phyloP scores from a whole-genome alignment of 2,329 filamentous ascomycete species.

The Lecanoromycetidae sp. region DNA sequence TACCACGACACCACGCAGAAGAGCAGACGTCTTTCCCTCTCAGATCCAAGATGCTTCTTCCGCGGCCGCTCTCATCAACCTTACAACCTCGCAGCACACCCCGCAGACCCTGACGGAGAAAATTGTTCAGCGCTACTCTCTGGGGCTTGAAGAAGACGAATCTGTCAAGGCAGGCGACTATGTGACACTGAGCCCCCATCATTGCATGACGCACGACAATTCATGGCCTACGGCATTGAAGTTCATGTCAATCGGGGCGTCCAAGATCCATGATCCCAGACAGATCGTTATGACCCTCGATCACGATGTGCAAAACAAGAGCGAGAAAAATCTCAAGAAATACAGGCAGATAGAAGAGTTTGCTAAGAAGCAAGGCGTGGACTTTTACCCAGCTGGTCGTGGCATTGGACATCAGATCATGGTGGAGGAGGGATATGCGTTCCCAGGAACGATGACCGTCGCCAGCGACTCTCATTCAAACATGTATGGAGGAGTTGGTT shows the following conservation, averaged over 20 bases:
- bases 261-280: constrained; percentile 54
- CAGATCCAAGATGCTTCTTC: constrained; percentile 49
- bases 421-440: constrained; percentile 73
- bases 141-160: constrained; percentile 66
- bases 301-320: constrained; percentile 80
- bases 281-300: constrained; percentile 79
- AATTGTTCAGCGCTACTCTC: constrained; percentile 71
- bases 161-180: constrained; percentile 70
- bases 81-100: constrained; percentile 43
- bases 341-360: constrained; percentile 74
- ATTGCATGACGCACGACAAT: constrained; percentile 78
- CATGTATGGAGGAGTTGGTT: constrained; percentile 55
- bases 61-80: constrained; percentile 62
- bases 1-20: not conserved
- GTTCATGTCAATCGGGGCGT: constrained; percentile 72
- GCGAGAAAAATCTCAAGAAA: constrained; percentile 66
- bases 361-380: constrained; percentile 49
- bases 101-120: constrained; percentile 85
- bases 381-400: constrained; percentile 46
- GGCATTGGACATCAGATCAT: constrained; percentile 89
- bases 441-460: constrained; percentile 79
- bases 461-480: constrained; percentile 63
- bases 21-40: constrained; percentile 49
- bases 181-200: constrained; percentile 58
- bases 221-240: constrained; percentile 64